Percentiles rank a stretch among this genome's conserved stretches.
Conservation (phyloP, 495 filamentous ascomycete species). For the Podospora didyma region DNA sequence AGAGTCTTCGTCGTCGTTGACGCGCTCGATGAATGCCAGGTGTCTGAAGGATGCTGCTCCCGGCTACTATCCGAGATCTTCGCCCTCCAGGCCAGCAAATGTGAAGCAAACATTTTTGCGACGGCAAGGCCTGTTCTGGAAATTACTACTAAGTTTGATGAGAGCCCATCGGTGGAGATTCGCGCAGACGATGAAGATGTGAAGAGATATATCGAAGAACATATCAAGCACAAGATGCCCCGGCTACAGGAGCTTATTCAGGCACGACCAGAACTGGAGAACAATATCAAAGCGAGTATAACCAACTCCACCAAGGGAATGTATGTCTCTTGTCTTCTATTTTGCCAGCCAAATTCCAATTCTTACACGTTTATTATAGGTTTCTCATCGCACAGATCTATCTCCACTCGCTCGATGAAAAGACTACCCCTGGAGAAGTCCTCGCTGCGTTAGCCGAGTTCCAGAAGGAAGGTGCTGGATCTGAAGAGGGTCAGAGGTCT, state of each 20-base stretch:
- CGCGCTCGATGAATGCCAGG: not conserved
- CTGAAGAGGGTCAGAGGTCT: too few relatives aligned
- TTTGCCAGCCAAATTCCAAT: too few relatives aligned
- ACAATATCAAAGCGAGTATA: too few relatives aligned
- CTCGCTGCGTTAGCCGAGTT: not conserved
- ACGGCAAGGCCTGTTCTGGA: conserved; percentile 3
- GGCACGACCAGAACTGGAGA: too few relatives aligned
- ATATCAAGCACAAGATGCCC: too few relatives aligned
- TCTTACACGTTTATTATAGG: not conserved
- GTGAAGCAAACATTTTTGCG: conserved; percentile 1
- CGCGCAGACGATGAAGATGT: not conserved
- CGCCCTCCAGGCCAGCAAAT: not conserved
- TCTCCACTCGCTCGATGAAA: conserved; percentile 1
- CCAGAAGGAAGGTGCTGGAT: too few relatives aligned
- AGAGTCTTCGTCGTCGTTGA: not conserved
- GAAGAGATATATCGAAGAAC: too few relatives aligned
- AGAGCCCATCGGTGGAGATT: not conserved
- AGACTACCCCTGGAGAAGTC: not conserved
- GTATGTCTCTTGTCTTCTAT: too few relatives aligned
- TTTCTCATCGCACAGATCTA: conserved; percentile 8
- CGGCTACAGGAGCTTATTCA: too few relatives aligned
- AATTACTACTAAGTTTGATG: not conserved
- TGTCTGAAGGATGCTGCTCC: not conserved
- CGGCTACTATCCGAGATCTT: not conserved
- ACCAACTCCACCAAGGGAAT: too few relatives aligned